Evolutionary conservation across 192 early-diverging fungal genomes (phyloP), one percentile per base, ranked within the genome.

Genomic region (Umbelopsis isabellina): DNA sequence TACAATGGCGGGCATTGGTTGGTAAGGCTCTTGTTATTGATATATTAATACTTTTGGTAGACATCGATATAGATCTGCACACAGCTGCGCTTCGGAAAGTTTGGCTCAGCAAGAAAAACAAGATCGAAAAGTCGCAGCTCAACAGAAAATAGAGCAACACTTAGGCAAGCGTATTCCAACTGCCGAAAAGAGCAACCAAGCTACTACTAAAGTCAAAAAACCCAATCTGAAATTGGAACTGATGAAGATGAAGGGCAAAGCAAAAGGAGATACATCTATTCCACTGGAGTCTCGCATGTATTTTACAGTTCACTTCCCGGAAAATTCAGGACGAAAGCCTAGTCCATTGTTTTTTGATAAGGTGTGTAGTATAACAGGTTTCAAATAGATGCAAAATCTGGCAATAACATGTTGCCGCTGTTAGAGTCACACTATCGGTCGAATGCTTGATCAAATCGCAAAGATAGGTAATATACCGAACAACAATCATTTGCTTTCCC

Each of bases 321-420:
- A 46, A 49, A 52, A 70, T 35, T 49, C 68, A 1, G 46, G 66
- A 8, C 11, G 27, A 30, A 9, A 25, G 7, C 23, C 49, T 18
- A 49, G 67, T 9, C 77, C 77, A 21, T 47, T 79, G 25, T 79
- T 55, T 20, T 74, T 79, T 50, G 72, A 79, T 66, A 79, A 74
- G 68, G 77, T 79, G 74, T 9, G n/a, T 2, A 37, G 30, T 27
- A 18, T 20, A 37, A 35, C 33, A 44, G 41, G 18, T 7, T 16
- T 18, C 21, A 5, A 16, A 18, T 20, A 4, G 10, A 11, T 46
- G 35, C 25, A 25, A 33, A 18, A 37, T 64, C 13, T 9, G 11
- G 67, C 58, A 30, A 23, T 46, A 46, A 65, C 2, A 12, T 23
- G 65, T 66, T 37, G 13, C 15, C 50, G 21, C 8, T 35, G 10